Percentiles rank a stretch among this genome's conserved stretches.
phyloP scores from a whole-genome alignment of 129 eudicot genomes.

The Arctium lappa region DNA sequence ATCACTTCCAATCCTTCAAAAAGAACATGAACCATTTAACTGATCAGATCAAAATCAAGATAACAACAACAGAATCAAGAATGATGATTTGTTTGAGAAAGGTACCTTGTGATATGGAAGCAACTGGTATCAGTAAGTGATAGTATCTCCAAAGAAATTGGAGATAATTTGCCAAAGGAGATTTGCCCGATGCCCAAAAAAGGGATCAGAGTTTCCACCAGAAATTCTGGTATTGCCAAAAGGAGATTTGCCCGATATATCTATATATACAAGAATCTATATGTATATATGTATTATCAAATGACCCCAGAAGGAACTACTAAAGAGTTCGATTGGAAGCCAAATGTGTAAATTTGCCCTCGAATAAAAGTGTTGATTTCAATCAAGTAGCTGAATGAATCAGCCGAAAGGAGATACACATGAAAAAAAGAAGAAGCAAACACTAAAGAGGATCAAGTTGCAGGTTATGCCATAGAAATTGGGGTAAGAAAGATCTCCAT shows the following conservation, averaged over 20 bases:
- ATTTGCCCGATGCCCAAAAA: constrained; percentile 39
- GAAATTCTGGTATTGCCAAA: constrained; percentile 59
- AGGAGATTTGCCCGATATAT: constrained; percentile 64
- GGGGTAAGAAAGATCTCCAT: neutral
- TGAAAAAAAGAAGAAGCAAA: constrained; percentile 6
- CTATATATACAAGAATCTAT: neutral
- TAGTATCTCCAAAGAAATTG: constrained; percentile 31
- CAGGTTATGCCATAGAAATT: constrained; percentile 22
- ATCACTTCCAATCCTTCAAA: constrained; percentile 26
- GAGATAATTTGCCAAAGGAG: constrained; percentile 63
- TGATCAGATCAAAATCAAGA: no score
- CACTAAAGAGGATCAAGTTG: neutral
- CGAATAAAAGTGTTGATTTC: constrained; percentile 17
- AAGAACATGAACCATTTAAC: neutral
- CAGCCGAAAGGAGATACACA: neutral
- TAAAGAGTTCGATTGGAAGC: constrained; percentile 26
- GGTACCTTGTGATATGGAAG: constrained; percentile 29
- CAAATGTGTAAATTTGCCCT: constrained; percentile 42
- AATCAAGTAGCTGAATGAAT: constrained; percentile 19
- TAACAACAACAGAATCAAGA: neutral
- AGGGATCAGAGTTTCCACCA: constrained; percentile 41
- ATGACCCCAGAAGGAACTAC: constrained; percentile 47
- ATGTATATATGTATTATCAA: neutral
- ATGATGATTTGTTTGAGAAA: neutral
- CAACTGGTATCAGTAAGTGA: constrained; percentile 39